Conservation (phyloP, 1,139 yeast species). For the Yamadazyma spencermartinsiae region DNA sequence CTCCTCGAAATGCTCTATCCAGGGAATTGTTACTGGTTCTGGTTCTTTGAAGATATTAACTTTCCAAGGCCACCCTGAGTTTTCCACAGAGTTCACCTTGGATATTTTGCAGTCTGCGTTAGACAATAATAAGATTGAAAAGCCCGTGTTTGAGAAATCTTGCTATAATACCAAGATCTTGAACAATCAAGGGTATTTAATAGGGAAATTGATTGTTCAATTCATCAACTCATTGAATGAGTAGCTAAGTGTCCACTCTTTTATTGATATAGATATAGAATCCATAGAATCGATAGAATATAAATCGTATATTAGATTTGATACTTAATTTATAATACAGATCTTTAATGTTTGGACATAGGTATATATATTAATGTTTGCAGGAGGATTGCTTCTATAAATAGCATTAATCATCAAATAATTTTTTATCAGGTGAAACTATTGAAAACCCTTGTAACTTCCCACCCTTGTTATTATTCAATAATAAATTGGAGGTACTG, state of each 20-base stretch:
- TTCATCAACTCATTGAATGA: constrained; percentile 21
- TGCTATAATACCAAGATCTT: constrained; percentile 29
- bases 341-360: not conserved
- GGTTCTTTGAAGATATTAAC: constrained; percentile 51
- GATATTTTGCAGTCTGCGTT: constrained; percentile 25
- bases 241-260: not conserved
- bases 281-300: not conserved
- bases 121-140: constrained; percentile 18
- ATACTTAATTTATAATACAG: too few relatives aligned
- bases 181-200: constrained; percentile 36
- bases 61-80: constrained; percentile 93
- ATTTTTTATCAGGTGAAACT: constrained; percentile 38
- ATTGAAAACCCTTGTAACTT: constrained; percentile 44
- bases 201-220: constrained; percentile 33
- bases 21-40: constrained; percentile 55
- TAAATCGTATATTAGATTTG: too few relatives aligned
- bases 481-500: constrained; percentile 1
- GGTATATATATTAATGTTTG: not conserved
- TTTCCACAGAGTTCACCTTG: constrained; percentile 38
- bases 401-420: constrained; percentile 25
- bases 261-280: not conserved
- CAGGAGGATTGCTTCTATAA: not conserved
- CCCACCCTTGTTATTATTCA: constrained; percentile 29
- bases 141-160: constrained; percentile 26
- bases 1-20: constrained; percentile 56